Evolutionary conservation across 2,329 filamentous ascomycete species (phyloP).

Genomic region (Colletotrichum ledebouriae): DNA sequence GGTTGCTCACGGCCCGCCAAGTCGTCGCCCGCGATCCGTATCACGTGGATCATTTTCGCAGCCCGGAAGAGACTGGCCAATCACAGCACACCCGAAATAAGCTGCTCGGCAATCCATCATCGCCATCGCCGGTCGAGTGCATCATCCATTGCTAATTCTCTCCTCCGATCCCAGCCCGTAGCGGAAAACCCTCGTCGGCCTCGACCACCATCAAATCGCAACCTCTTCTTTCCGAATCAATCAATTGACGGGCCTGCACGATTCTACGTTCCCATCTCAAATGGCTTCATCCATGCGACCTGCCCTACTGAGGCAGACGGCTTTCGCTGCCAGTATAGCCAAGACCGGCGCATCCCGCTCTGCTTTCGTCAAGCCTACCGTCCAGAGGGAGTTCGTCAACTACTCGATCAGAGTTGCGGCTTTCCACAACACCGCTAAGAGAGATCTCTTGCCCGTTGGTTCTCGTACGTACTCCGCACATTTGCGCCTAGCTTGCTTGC

Average conservation of each 20-base stretch:
- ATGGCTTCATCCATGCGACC: constrained; percentile 72
- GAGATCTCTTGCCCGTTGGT: constrained; percentile 83
- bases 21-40: constrained; percentile 23
- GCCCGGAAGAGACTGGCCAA: constrained; percentile 53
- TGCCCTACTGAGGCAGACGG: constrained; percentile 67
- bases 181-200: constrained; percentile 24
- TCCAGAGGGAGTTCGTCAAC: constrained; percentile 46
- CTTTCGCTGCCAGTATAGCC: constrained; percentile 55
- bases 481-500: constrained; percentile 2
- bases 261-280: constrained; percentile 39
- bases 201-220: constrained; percentile 19
- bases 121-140: constrained; percentile 43
- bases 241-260: constrained; percentile 37
- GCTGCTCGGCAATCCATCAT: constrained; percentile 63
- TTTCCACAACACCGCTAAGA: constrained; percentile 87
- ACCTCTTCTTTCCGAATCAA: constrained; percentile 21
- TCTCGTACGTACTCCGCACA: constrained; percentile 75
- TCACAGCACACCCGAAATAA: constrained; percentile 55
- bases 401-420: constrained; percentile 73
- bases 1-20: too few relatives aligned
- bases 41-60: constrained; percentile 41
- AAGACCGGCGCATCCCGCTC: constrained; percentile 50
- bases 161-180: constrained; percentile 32
- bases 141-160: constrained; percentile 47
- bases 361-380: constrained; percentile 45